Conservation (phyloP, 352 stramenopile species). For the Globisporangium mamillatum region DNA sequence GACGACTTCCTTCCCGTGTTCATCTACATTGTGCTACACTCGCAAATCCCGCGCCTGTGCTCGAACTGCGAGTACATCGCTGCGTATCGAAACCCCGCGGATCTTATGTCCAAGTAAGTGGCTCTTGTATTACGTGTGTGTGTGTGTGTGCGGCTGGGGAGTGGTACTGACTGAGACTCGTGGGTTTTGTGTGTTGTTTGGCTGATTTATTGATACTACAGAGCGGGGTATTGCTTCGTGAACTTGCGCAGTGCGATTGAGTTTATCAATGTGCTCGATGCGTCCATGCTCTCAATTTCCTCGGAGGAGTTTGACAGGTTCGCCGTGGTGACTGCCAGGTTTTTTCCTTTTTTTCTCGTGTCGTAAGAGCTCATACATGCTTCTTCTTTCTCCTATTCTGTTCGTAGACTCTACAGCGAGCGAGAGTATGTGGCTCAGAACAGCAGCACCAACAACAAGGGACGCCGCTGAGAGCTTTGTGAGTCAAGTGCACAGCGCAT, state of each 20-base stretch:
- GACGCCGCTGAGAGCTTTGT: neutral
- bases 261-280: constrained; percentile 87
- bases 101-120: constrained; percentile 88
- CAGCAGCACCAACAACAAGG: neutral
- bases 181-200: neutral
- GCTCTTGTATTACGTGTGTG: neutral
- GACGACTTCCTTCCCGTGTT: constrained; percentile 93
- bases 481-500: neutral
- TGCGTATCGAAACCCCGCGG: constrained; percentile 80
- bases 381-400: neutral
- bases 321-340: neutral
- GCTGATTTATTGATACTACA: constrained; percentile 20
- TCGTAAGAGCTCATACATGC: too few species aligned
- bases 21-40: constrained; percentile 91
- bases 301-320: constrained; percentile 78
- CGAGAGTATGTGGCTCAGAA: constrained; percentile 30
- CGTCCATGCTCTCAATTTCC: constrained; percentile 79
- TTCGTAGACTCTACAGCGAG: constrained; percentile 36
- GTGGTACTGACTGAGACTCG: neutral
- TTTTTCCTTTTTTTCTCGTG: too few species aligned
- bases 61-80: constrained; percentile 93
- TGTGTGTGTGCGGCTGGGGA: neutral
- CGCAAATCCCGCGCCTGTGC: constrained; percentile 79
- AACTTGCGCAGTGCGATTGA: constrained; percentile 90
- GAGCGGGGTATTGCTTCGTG: constrained; percentile 90